Conservation (phyloP, 768 basidiomycete species). For the Filobasidium floriforme region DNA sequence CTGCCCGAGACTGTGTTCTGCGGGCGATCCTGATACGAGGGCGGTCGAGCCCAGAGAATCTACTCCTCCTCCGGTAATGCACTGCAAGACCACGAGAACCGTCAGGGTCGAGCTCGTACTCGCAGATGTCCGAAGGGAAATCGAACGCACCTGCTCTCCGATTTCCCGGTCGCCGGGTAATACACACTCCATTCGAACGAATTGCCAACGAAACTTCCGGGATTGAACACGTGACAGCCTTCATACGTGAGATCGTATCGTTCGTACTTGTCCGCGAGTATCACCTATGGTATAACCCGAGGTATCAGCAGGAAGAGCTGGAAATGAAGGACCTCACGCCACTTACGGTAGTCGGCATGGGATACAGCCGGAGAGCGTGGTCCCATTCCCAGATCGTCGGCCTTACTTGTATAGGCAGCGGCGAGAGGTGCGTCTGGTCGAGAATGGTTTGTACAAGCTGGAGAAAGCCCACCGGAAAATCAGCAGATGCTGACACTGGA, state of each 20-base stretch:
- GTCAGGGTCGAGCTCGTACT: neutral
- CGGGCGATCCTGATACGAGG: too few relatives aligned
- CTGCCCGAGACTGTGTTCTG: too few relatives aligned
- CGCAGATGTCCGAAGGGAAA: neutral
- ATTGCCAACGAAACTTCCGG: slow-evolving; percentile 78
- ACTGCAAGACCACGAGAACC: neutral
- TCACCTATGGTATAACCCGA: slow-evolving; percentile 52
- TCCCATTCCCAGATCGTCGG: slow-evolving; percentile 85
- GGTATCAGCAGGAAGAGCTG: neutral
- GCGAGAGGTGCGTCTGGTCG: slow-evolving; percentile 90
- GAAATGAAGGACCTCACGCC: neutral
- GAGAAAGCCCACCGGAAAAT: neutral
- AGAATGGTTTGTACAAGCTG: slow-evolving; percentile 93
- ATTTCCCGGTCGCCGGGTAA: slow-evolving; percentile 72
- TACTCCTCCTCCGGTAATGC: neutral
- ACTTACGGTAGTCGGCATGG: slow-evolving; percentile 81
- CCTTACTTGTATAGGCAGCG: slow-evolving; percentile 73
- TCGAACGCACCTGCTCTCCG: slow-evolving; percentile 47
- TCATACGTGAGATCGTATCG: slow-evolving; percentile 94
- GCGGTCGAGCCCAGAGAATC: too few relatives aligned
- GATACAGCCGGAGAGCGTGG: slow-evolving; percentile 84
- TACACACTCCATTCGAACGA: slow-evolving; percentile 84
- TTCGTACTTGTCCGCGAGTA: slow-evolving; percentile 94
- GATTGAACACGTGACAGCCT: slow-evolving; percentile 97
- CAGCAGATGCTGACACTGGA: neutral